A percentile compares a stretch with the other conserved stretches of the same genome.
Evolutionary conservation across 305 asterid species (phyloP).

Genomic region (Rubia peregrina): DNA sequence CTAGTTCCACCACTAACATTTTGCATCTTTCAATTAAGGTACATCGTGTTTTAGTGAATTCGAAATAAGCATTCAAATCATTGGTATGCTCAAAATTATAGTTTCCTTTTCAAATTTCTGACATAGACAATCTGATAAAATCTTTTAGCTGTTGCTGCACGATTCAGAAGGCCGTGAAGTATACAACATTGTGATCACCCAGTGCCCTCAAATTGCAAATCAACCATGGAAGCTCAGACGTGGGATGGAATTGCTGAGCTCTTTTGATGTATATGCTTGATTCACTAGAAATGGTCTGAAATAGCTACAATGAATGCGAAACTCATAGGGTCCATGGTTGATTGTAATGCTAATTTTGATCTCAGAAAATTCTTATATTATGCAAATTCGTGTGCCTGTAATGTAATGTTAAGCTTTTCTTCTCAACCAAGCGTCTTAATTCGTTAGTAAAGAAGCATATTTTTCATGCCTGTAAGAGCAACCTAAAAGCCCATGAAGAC

Average conservation of each 20-base stretch:
- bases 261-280: constrained; percentile 21
- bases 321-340: neutral
- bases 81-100: neutral
- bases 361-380: neutral
- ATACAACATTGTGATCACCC: neutral
- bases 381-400: neutral
- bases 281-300: constrained; percentile 6
- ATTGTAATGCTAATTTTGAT: constrained; percentile 2
- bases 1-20: constrained; percentile 12
- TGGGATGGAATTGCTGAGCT: constrained; percentile 16
- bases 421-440: neutral
- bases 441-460: neutral
- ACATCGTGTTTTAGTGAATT: neutral
- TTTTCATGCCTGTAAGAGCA: neutral
- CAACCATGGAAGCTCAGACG: neutral
- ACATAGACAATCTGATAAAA: neutral
- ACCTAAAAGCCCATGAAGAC: neutral
- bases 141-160: constrained; percentile 7
- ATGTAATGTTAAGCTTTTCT: neutral
- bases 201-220: neutral
- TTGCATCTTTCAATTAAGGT: constrained; percentile 12
- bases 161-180: constrained; percentile 4
- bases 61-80: neutral
- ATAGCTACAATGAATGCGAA: neutral
- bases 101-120: neutral